Base-by-base conservation (phyloP, 2,329 filamentous ascomycete genomes). In the Beauveria brongniartii region DNA sequence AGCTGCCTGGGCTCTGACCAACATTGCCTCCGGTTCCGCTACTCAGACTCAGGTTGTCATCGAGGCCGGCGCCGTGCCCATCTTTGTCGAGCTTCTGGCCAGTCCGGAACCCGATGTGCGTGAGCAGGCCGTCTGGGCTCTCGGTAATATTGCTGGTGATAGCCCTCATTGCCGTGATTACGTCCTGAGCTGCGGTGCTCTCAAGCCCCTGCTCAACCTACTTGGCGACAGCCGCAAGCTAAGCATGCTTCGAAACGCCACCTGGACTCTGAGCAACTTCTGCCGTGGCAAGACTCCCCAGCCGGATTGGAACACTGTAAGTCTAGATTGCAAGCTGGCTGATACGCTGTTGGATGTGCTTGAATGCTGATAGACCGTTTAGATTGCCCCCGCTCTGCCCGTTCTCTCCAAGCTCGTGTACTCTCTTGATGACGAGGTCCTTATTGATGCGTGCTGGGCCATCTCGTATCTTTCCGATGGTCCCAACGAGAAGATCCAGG, bases 251-350 rank as follows among this genome's bases (percentile, higher is more conserved):
- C 86, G 94, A 68, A 99, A 99, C 74, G 94, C 94, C 41, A 99
- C 94, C 26, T 99, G 94, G 94, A 99, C 94, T 50, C 81, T 99
- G 61, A 97, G 94, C 84, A 99, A 99, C 82, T 99, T 99, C 80
- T 99, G 94, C 81, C 91, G 94, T 82, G 94, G 94, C 78, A 99
- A 99, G 85, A 97, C 93, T 9, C 94, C 94, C 56, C 94, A 99
- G 80, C 94, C 94, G 52, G 94, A 99, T 74, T 99, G 94, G 94
- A 86, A 87, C 72, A 97, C 91, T 43, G 92, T 96, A 82, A 77
- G 91, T 82, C 24, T 28, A 28, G 18, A 51, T 16, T 8, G 6
- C n/a, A 16, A 24, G 48, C 52, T 47, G 40, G 41, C 50, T 46
- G 40, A 43, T 28, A 20, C 62, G 5, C 40, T 20, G 41, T 63